Conservation (phyloP, 2,329 filamentous ascomycete genomes). For the Trichoderma guizhouense region DNA sequence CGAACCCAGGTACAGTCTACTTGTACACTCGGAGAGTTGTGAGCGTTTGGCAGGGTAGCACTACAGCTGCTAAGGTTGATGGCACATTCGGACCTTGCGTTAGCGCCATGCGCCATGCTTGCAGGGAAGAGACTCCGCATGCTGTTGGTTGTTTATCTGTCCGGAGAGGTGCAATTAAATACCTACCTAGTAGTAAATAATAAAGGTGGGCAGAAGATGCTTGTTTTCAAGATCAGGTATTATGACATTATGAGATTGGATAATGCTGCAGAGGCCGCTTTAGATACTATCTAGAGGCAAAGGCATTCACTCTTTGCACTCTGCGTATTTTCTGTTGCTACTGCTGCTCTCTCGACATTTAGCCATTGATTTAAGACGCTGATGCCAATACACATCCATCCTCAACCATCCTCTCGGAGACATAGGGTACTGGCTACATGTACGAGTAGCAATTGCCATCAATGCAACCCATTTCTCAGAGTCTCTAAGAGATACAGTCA, state of each 20-base stretch:
- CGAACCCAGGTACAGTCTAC: background rate
- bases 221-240: background rate
- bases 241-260: background rate
- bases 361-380: background rate
- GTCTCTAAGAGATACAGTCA: background rate
- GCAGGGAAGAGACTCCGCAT: background rate
- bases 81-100: conserved; percentile 13
- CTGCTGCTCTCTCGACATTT: background rate
- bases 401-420: background rate
- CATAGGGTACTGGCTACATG: background rate
- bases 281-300: background rate
- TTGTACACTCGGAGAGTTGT: background rate
- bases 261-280: background rate
- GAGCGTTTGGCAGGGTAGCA: background rate
- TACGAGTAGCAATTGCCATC: background rate
- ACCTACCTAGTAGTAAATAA: too few species aligned
- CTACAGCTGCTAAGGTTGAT: background rate
- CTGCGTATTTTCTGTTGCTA: background rate
- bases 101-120: conserved; percentile 7
- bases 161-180: background rate
- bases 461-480: background rate
- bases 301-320: background rate
- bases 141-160: background rate
- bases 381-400: background rate
- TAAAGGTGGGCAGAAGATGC: background rate